These are phyloP conservation scores for Erysimum cheiranthoides DNA, from an alignment of 345 rosid genomes.

Conservation along the genomic window DNA sequence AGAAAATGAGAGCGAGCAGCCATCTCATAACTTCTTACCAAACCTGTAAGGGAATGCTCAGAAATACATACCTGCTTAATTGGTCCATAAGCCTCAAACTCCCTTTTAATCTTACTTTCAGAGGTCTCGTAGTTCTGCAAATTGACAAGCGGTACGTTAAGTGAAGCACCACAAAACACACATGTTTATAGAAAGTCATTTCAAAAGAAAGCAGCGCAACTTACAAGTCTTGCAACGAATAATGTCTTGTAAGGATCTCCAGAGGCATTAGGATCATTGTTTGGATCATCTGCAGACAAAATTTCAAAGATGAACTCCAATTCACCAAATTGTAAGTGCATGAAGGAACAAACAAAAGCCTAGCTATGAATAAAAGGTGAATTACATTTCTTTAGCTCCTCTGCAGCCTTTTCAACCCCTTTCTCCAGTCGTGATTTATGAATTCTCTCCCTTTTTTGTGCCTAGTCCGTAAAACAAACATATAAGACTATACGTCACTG, in stretches of 20 bases:
- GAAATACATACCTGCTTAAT: slow-evolving; percentile 97
- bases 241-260: slow-evolving; percentile 99
- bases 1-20: slow-evolving; percentile 37
- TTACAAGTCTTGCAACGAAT: slow-evolving; percentile 94
- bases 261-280: slow-evolving; percentile 70
- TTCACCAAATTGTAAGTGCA: slow-evolving; percentile 9
- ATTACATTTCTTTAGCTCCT: slow-evolving; percentile 76
- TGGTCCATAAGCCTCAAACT: slow-evolving; percentile 99
- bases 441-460: slow-evolving; percentile 77
- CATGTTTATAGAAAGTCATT: slow-evolving; percentile 17
- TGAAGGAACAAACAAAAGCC: slow-evolving; percentile 20
- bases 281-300: slow-evolving; percentile 78
- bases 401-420: slow-evolving; percentile 85
- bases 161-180: slow-evolving; percentile 23
- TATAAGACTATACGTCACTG: background rate
- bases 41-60: slow-evolving; percentile 62
- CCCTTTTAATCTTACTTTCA: slow-evolving; percentile 99
- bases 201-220: slow-evolving; percentile 35
- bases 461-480: slow-evolving; percentile 47
- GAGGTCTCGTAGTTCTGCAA: slow-evolving; percentile 96
- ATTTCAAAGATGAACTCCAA: slow-evolving; percentile 3
- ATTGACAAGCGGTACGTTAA: slow-evolving; percentile 25
- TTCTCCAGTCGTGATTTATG: slow-evolving; percentile 78
- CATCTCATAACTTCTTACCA: slow-evolving; percentile 76
- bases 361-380: slow-evolving; percentile 18